Base-by-base conservation (phyloP, 78 protist genomes). In the Dictyostelium intermedium region DNA sequence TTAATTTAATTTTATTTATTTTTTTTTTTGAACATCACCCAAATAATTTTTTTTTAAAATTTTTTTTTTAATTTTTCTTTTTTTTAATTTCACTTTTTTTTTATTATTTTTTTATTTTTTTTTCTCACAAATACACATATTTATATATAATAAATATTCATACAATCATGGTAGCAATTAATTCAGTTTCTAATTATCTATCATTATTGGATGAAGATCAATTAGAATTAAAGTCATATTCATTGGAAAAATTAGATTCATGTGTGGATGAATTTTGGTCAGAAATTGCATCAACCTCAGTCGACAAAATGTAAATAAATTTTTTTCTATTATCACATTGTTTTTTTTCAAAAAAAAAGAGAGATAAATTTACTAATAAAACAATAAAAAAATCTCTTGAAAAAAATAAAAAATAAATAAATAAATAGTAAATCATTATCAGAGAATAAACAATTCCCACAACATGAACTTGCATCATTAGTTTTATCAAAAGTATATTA, bases 251-350 rank as follows among this genome's bases (percentile, higher is more conserved):
- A 41, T 83, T 98, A 32, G 66, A 97, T 76, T 74, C 37, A 25
- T 27, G 91, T 25, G 98, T 97, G 13, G 98, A 97, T 82, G 77
- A 84, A 35, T 97, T 91, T 60, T 98, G 99, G 99, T 86, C 97
- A n/a, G 99, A 98, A 83, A 92, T 98, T 11, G 84, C 98, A 0
- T 93, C 96, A 41, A n/a, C 43, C 3, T 45, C 73, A 41, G 34
- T 98, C 16, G 84, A 53, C 5, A 84, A 74, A 30, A 96, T 97
- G 96, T 97, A 69, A 27, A 5, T 16, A 32, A 25, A 77, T 39
- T 53, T 61, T 37, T 41, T 76, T 37, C 18, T 45, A 1, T 9
- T 53, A 30, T 69, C 23, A 50, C 1, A 6, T 25, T 27, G 32
- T n/a, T n/a, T n/a, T n/a, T n/a, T n/a, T n/a, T n/a, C n/a, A n/a